phyloP scores from a whole-genome alignment of 768 basidiomycete species.

The Boletus sensibilis region DNA sequence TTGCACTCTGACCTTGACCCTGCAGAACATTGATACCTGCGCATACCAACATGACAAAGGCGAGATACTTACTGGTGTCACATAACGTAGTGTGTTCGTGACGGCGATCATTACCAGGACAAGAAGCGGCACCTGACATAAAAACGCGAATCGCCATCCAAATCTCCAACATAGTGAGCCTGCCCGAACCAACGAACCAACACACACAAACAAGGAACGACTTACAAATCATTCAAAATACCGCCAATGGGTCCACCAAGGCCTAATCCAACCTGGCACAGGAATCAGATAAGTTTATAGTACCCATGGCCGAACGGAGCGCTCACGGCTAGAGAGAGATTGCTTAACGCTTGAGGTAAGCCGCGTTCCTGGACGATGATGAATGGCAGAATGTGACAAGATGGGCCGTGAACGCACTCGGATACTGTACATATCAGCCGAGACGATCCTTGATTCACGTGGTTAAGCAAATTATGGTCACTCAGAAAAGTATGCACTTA shows the following conservation, averaged over 20 bases:
- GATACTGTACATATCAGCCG: constrained; percentile 11
- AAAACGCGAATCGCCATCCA: constrained; percentile 20
- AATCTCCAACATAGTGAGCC: constrained; percentile 4
- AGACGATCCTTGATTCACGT: constrained; percentile 7
- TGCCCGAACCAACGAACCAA: neutral
- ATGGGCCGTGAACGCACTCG: constrained; percentile 1
- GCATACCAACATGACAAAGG: neutral
- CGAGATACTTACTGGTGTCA: constrained; percentile 6
- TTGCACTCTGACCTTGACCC: constrained; percentile 10
- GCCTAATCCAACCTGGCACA: constrained; percentile 9
- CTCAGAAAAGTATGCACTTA: neutral
- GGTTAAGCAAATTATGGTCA: neutral
- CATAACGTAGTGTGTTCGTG: constrained; percentile 4
- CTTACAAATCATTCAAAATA: constrained; percentile 13
- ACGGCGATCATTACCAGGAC: constrained; percentile 1
- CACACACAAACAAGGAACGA: neutral
- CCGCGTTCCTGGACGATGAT: neutral
- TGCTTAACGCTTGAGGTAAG: constrained; percentile 47
- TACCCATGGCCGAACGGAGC: neutral
- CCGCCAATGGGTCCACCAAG: constrained; percentile 14
- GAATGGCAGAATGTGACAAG: neutral
- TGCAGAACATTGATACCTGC: neutral
- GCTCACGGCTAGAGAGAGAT: constrained; percentile 9
- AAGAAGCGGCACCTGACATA: constrained; percentile 11
- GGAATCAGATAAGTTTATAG: neutral